Conservation (phyloP, 2,329 filamentous ascomycete genomes). For the Emmonsiellopsis sp. region DNA sequence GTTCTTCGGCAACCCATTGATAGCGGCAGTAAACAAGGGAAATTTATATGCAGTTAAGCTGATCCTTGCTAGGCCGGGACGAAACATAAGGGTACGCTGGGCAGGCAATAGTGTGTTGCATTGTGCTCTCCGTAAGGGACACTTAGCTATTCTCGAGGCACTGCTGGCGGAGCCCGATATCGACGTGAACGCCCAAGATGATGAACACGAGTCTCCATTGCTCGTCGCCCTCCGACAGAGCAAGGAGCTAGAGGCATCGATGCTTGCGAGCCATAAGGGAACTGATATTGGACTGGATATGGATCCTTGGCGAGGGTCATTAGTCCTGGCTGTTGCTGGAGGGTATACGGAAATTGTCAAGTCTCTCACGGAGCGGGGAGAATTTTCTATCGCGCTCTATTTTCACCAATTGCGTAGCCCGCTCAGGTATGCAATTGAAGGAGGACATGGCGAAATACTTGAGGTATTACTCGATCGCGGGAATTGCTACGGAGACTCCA, state of each 20-base stretch:
- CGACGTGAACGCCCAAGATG: neutral
- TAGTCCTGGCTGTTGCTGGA: no score
- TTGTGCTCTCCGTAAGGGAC: neutral
- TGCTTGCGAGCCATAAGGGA: no score
- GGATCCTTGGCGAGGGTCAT: no score
- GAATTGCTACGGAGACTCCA: no score
- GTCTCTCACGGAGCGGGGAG: no score
- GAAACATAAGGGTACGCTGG: neutral
- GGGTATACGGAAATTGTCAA: no score
- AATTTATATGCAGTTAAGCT: neutral
- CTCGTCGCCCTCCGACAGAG: neutral
- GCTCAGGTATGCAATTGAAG: no score
- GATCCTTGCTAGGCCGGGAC: neutral
- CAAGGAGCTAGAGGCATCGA: neutral
- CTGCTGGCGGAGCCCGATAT: neutral
- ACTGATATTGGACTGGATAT: no score
- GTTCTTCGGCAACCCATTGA: neutral
- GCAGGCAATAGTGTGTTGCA: neutral
- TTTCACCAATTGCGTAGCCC: no score
- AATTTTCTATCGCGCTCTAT: no score
- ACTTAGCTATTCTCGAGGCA: neutral
- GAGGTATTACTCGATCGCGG: no score
- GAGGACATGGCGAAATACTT: no score
- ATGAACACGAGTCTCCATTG: neutral
- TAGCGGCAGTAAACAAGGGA: neutral